These are phyloP conservation scores for Alternaria ethzedia DNA, from an alignment of 2,329 filamentous ascomycete species.

Conservation along the genomic window DNA sequence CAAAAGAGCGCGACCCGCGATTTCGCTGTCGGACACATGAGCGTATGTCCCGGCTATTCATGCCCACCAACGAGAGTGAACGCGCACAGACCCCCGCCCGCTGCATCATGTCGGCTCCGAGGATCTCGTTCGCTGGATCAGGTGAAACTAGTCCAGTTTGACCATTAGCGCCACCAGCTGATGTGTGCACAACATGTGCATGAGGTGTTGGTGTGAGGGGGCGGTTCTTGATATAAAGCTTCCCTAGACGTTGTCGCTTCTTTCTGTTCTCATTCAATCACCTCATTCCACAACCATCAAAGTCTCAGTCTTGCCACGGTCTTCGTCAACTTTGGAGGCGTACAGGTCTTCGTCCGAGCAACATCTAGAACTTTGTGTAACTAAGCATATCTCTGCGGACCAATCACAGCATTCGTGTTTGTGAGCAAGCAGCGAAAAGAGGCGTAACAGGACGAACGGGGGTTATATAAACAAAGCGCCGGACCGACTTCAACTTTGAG, in stretches of 20 bases:
- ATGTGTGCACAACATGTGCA: neutral
- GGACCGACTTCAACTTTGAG: neutral
- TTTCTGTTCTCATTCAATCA: neutral
- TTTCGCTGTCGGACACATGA: neutral
- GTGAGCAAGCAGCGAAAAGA: conserved; percentile 21
- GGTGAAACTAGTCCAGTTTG: neutral
- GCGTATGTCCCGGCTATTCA: neutral
- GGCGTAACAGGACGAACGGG: conserved; percentile 5
- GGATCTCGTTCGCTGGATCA: neutral
- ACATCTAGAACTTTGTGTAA: neutral
- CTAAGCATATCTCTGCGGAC: conserved; percentile 13
- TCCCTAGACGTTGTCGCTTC: neutral
- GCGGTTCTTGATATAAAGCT: neutral
- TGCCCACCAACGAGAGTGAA: neutral
- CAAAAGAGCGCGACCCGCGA: neutral
- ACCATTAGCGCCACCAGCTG: neutral
- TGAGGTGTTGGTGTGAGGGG: conserved; percentile 1
- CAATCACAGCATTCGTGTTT: conserved; percentile 29
- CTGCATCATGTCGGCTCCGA: neutral
- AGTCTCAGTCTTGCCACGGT: neutral
- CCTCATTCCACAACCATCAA: neutral
- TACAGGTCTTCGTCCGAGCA: neutral
- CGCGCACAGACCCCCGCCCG: neutral
- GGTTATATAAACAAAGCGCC: conserved; percentile 5
- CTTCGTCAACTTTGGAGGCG: neutral